Percentiles rank a stretch among this genome's conserved stretches.
Conservation (phyloP, 2,329 filamentous ascomycete genomes). For the Fusarium marasasianum region DNA sequence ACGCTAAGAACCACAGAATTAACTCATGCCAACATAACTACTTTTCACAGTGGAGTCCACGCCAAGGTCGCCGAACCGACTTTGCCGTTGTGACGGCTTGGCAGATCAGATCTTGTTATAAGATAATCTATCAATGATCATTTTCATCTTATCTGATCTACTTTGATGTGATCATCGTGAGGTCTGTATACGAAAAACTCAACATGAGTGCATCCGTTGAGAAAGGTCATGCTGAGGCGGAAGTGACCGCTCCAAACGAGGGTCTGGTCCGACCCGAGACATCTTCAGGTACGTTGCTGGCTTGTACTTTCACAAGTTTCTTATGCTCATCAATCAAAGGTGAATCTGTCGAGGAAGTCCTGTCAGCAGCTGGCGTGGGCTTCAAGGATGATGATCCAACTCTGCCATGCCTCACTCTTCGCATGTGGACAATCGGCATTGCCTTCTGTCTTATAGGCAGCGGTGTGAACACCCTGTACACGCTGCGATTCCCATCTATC, state of each 20-base stretch:
- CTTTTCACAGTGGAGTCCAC: not conserved
- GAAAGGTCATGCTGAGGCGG: not conserved
- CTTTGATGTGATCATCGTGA: not conserved
- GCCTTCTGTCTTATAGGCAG: constrained; percentile 50
- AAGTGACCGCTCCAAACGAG: not conserved
- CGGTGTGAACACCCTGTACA: constrained; percentile 54
- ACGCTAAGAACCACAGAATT: not conserved
- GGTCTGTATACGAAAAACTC: not conserved
- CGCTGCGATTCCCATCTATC: constrained; percentile 48
- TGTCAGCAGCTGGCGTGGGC: constrained; percentile 45
- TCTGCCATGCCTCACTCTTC: constrained; percentile 49
- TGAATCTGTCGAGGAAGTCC: constrained; percentile 37
- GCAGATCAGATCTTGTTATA: not conserved
- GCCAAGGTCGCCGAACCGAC: not conserved
- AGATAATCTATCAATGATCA: not conserved
- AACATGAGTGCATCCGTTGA: not conserved
- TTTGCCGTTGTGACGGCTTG: not conserved
- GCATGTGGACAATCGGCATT: constrained; percentile 53
- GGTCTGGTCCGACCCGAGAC: constrained; percentile 8
- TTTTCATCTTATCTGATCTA: not conserved
- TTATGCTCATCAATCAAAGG: not conserved
- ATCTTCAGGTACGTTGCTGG: not conserved
- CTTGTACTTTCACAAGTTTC: too few species aligned
- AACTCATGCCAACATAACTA: not conserved
- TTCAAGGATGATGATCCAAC: constrained; percentile 41